phyloP scores from a whole-genome alignment of 768 basidiomycete genomes.

The Rossbeevera mucosa region DNA sequence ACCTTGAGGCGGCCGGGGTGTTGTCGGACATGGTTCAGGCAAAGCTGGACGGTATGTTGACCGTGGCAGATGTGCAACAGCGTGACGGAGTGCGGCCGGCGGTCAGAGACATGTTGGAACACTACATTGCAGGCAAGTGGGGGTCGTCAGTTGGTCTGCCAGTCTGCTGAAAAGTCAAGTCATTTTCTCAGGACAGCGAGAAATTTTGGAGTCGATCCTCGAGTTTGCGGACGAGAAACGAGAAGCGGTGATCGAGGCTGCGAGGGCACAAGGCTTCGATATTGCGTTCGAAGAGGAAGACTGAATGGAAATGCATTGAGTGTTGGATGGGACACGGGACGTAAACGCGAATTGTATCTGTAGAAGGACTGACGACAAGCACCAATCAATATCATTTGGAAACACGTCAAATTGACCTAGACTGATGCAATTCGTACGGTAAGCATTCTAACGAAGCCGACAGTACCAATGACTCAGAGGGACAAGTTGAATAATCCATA shows the following conservation, averaged over 20 bases:
- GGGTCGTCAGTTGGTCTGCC: not conserved
- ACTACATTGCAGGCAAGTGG: conserved; percentile 61
- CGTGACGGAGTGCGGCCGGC: conserved; percentile 43
- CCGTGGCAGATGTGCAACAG: conserved; percentile 15
- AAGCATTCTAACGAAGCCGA: no score
- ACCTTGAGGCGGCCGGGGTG: conserved; percentile 62
- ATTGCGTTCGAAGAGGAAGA: conserved; percentile 48
- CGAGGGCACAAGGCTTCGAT: conserved; percentile 50
- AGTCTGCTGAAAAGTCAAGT: not conserved
- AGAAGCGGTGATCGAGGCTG: conserved; percentile 41
- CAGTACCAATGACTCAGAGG: no score
- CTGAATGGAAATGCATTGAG: conserved; percentile 6
- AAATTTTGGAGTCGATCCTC: conserved; percentile 50
- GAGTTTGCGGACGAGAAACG: conserved; percentile 46
- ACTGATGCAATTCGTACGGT: no score
- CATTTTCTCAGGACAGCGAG: not conserved
- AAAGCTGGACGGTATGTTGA: conserved; percentile 49
- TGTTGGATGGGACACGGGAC: not conserved
- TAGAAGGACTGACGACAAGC: not conserved
- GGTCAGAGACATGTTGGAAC: conserved; percentile 58
- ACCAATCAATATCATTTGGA: no score
- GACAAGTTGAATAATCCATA: no score
- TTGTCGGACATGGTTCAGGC: conserved; percentile 63
- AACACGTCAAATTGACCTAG: no score
- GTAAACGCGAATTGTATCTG: no score